Evolutionary conservation across 352 stramenopile species (phyloP).

Genomic region (Phytophthora tentaculata): DNA sequence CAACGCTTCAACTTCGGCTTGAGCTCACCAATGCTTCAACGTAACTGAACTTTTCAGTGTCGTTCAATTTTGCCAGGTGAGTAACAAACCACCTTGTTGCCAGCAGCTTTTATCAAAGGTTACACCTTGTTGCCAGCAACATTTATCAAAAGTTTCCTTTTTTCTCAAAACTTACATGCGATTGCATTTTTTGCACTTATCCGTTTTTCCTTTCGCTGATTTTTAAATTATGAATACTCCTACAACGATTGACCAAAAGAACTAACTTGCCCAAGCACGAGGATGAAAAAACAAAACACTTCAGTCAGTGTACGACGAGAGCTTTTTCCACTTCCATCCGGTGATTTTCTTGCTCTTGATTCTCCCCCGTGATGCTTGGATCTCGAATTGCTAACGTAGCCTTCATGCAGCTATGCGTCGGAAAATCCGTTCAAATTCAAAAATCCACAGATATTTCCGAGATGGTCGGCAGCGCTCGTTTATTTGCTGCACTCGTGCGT

Average conservation of each 20-base stretch:
- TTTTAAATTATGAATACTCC: constrained; percentile 38
- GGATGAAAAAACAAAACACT: constrained; percentile 1
- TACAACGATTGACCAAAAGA: constrained; percentile 28
- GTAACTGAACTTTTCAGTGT: constrained; percentile 7
- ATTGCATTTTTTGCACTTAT: constrained; percentile 8
- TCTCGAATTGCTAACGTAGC: constrained; percentile 12
- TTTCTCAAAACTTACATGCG: constrained; percentile 20
- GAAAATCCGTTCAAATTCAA: constrained; percentile 2
- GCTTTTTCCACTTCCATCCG: constrained; percentile 32
- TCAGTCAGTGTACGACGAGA: constrained; percentile 8
- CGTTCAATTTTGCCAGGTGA: no score
- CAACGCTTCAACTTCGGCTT: constrained; percentile 14
- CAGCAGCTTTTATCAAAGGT: no score
- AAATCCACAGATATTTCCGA: constrained; percentile 7
- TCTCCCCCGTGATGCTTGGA: constrained; percentile 1
- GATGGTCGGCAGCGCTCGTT: constrained; percentile 2
- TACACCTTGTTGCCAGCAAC: no score
- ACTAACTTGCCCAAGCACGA: constrained; percentile 17
- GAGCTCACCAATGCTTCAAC: constrained; percentile 16
- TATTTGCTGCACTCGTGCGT: constrained; percentile 14
- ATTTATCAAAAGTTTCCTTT: constrained; percentile 4
- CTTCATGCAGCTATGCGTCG: constrained; percentile 22
- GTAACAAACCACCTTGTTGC: no score
- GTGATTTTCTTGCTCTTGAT: constrained; percentile 15
- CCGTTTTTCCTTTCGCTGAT: constrained; percentile 7